phyloP scores from a whole-genome alignment of 495 filamentous ascomycete species.

The Immersiella caudata region DNA sequence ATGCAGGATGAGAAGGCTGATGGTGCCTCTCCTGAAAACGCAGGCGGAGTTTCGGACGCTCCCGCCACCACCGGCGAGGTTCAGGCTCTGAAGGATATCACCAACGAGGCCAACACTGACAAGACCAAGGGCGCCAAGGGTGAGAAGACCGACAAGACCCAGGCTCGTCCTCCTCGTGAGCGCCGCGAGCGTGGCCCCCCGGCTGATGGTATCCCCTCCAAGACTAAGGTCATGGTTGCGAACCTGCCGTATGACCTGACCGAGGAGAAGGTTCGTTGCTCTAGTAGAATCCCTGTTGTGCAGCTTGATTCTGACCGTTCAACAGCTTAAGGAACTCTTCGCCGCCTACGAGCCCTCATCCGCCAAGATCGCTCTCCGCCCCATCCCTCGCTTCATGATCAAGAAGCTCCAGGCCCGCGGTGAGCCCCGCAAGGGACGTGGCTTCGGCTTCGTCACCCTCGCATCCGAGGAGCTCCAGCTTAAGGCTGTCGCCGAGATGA shows the following conservation, averaged over 20 bases:
- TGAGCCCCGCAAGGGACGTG: conserved; percentile 98
- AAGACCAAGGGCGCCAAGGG: conserved; percentile 55
- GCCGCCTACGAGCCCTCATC: conserved; percentile 82
- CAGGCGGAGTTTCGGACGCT: conserved; percentile 45
- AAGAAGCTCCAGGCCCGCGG: conserved; percentile 98
- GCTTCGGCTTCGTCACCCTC: conserved; percentile 97
- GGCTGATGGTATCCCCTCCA: conserved; percentile 95
- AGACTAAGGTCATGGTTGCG: conserved; percentile 99
- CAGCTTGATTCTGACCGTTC: conserved; percentile 43
- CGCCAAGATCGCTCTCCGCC: conserved; percentile 97
- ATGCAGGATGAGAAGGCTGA: conserved; percentile 52
- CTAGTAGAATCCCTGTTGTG: neutral
- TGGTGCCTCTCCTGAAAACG: conserved; percentile 52
- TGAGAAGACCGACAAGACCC: conserved; percentile 42
- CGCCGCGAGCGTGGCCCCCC: conserved; percentile 89
- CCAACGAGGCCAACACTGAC: conserved; percentile 51
- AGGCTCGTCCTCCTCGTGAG: conserved; percentile 54
- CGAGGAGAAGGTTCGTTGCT: conserved; percentile 79
- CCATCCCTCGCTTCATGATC: conserved; percentile 99
- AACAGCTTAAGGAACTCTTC: conserved; percentile 95
- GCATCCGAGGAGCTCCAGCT: conserved; percentile 93
- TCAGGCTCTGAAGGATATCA: conserved; percentile 57
- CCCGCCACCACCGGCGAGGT: conserved; percentile 42
- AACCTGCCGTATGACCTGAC: conserved; percentile 97
- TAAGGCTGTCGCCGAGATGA: conserved; percentile 97